These are phyloP conservation scores for Tricholoma saponaceum DNA, from an alignment of 768 basidiomycete species.

Conservation along the genomic window DNA sequence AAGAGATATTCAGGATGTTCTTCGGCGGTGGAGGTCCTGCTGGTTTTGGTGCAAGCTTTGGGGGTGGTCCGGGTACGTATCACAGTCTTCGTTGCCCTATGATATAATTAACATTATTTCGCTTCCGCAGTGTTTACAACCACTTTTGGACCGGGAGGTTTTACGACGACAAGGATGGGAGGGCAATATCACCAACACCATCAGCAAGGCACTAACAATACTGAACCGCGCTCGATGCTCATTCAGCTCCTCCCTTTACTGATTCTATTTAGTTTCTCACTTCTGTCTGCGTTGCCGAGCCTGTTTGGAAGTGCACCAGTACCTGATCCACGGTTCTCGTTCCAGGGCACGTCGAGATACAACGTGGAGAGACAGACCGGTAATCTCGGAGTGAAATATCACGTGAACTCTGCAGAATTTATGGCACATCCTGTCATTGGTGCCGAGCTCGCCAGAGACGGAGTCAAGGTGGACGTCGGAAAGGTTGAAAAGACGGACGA, in stretches of 20 bases:
- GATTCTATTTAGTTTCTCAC: constrained; percentile 78
- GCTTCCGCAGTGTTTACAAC: constrained; percentile 61
- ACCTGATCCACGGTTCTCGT: constrained; percentile 81
- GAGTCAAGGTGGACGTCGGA: constrained; percentile 33
- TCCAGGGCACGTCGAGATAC: constrained; percentile 54
- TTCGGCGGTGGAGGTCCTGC: constrained; percentile 73
- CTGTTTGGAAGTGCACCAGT: constrained; percentile 62
- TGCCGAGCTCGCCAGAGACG: constrained; percentile 58
- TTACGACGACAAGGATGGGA: constrained; percentile 64
- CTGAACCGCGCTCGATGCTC: constrained; percentile 58
- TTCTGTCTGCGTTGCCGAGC: constrained; percentile 76
- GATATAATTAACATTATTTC: constrained; percentile 5
- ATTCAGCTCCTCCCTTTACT: constrained; percentile 83
- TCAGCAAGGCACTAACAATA: constrained; percentile 25
- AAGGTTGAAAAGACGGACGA: constrained; percentile 20
- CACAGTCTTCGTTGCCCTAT: not conserved
- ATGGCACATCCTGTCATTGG: constrained; percentile 71
- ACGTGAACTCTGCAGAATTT: constrained; percentile 78
- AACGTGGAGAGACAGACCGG: constrained; percentile 70
- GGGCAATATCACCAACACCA: constrained; percentile 30
- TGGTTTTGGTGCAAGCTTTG: constrained; percentile 47
- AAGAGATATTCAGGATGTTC: constrained; percentile 98
- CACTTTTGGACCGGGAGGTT: constrained; percentile 79
- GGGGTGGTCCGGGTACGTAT: constrained; percentile 51
- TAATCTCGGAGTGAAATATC: constrained; percentile 73